phyloP scores from a whole-genome alignment of 345 rosid genomes.

The Linum usitatissimum region DNA sequence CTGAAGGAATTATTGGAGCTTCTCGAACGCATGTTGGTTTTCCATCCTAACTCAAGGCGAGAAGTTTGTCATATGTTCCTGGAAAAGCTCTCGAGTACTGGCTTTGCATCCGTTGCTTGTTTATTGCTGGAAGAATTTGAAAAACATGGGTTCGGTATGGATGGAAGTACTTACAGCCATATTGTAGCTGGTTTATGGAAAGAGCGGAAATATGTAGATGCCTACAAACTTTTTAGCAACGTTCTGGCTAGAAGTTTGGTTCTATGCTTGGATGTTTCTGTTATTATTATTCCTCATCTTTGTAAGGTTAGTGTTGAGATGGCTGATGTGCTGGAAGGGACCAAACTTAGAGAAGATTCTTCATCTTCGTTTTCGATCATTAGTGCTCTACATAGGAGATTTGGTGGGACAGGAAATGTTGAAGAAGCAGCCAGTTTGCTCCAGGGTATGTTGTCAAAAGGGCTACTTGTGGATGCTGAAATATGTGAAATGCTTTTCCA shows the following conservation, averaged over 20 bases:
- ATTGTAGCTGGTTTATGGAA: slow-evolving; percentile 43
- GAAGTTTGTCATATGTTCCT: slow-evolving; percentile 29
- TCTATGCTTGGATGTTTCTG: slow-evolving; percentile 27
- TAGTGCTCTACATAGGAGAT: slow-evolving; percentile 41
- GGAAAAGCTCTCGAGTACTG: slow-evolving; percentile 41
- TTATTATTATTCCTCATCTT: slow-evolving; percentile 43
- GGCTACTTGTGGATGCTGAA: slow-evolving; percentile 23
- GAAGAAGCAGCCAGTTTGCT: slow-evolving; percentile 37
- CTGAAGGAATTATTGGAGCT: slow-evolving; percentile 51
- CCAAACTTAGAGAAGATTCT: slow-evolving; percentile 21
- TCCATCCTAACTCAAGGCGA: slow-evolving; percentile 24
- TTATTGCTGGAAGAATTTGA: slow-evolving; percentile 36
- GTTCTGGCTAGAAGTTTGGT: slow-evolving; percentile 28
- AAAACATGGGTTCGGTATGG: slow-evolving; percentile 34
- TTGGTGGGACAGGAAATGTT: slow-evolving; percentile 39
- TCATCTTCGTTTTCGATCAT: slow-evolving; percentile 20
- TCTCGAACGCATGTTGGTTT: slow-evolving; percentile 36
- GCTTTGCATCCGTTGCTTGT: slow-evolving; percentile 31
- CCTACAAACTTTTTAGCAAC: slow-evolving; percentile 30
- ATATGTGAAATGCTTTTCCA: slow-evolving; percentile 31
- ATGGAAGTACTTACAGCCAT: slow-evolving; percentile 28
- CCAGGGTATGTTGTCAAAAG: slow-evolving; percentile 27
- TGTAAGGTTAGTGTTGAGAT: slow-evolving; percentile 27
- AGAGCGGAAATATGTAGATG: slow-evolving; percentile 31
- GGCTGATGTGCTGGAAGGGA: slow-evolving; percentile 30